Evolutionary conservation across 2,329 filamentous ascomycete genomes (phyloP).

Genomic region (Botrytis byssoidea): DNA sequence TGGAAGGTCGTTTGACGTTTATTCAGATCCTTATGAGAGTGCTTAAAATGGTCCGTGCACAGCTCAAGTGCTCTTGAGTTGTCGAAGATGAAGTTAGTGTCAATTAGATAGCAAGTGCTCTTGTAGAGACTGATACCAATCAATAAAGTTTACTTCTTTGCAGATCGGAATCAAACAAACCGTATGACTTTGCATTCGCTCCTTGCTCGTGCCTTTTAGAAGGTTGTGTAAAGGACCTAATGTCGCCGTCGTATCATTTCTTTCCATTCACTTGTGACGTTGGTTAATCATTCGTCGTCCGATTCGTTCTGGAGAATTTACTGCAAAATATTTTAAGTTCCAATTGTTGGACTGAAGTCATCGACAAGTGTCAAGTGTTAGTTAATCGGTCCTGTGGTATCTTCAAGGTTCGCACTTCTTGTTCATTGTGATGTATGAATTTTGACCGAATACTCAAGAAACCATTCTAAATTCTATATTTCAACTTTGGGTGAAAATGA

Average conservation of each 20-base stretch:
- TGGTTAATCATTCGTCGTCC: neutral
- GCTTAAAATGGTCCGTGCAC: constrained; percentile 13
- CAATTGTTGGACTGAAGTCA: neutral
- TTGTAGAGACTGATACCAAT: neutral
- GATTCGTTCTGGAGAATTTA: neutral
- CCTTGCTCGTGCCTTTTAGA: neutral
- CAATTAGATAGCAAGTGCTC: constrained; percentile 9
- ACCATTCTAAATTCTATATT: neutral
- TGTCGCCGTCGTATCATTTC: neutral
- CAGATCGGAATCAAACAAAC: neutral
- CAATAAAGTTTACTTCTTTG: neutral
- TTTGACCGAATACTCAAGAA: neutral
- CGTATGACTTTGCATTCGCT: neutral
- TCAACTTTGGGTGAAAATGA: neutral
- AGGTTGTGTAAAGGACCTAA: constrained; percentile 1
- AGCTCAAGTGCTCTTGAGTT: constrained; percentile 7
- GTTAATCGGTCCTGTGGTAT: neutral
- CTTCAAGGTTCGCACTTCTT: neutral
- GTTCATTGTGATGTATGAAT: neutral
- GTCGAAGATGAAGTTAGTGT: neutral
- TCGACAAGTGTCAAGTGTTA: neutral
- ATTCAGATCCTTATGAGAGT: neutral
- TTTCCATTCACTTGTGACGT: neutral
- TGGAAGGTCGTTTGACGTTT: neutral
- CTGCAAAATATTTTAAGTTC: neutral